These are phyloP conservation scores for Xylaria arbuscula DNA, from an alignment of 2,329 filamentous ascomycete species.

Conservation along the genomic window DNA sequence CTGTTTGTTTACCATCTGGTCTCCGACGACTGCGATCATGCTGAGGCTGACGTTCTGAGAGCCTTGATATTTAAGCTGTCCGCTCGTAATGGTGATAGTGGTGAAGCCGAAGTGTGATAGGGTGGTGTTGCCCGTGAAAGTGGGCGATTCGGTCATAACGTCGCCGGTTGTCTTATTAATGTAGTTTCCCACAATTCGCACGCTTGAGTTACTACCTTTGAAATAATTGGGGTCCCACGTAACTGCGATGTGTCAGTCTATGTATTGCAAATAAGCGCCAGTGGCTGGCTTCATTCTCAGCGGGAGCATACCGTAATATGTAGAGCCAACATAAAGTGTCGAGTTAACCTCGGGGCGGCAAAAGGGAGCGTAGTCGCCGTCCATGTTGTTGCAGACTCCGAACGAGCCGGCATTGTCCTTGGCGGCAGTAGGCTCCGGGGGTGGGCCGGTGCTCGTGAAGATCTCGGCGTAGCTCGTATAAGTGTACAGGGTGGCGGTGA, in stretches of 20 bases:
- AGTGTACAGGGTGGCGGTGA: constrained; percentile 54
- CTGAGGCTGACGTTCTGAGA: constrained; percentile 62
- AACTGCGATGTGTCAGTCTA: constrained; percentile 53
- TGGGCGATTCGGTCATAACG: constrained; percentile 50
- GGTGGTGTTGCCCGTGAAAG: constrained; percentile 53
- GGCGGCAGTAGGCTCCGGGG: constrained; percentile 56
- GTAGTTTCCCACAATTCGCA: constrained; percentile 49
- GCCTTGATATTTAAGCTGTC: constrained; percentile 53
- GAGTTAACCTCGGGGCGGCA: constrained; percentile 60
- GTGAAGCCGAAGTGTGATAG: constrained; percentile 61
- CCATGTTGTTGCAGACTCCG: constrained; percentile 60
- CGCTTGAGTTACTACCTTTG: constrained; percentile 55
- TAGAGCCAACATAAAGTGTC: constrained; percentile 57
- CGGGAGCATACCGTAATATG: constrained; percentile 60
- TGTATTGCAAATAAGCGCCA: not conserved
- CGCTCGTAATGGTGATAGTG: constrained; percentile 56
- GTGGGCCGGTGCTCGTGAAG: constrained; percentile 55
- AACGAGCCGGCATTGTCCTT: constrained; percentile 59
- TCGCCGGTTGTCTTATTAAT: constrained; percentile 51
- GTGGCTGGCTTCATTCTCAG: not conserved
- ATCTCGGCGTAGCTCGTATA: constrained; percentile 47
- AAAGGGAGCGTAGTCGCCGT: constrained; percentile 62
- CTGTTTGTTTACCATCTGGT: constrained; percentile 48
- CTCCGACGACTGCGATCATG: constrained; percentile 55
- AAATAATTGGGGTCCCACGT: constrained; percentile 68